Percentiles rank a stretch among this genome's conserved stretches.
phyloP scores from a whole-genome alignment of 495 filamentous ascomycete genomes.

The Penicillium fimorum region DNA sequence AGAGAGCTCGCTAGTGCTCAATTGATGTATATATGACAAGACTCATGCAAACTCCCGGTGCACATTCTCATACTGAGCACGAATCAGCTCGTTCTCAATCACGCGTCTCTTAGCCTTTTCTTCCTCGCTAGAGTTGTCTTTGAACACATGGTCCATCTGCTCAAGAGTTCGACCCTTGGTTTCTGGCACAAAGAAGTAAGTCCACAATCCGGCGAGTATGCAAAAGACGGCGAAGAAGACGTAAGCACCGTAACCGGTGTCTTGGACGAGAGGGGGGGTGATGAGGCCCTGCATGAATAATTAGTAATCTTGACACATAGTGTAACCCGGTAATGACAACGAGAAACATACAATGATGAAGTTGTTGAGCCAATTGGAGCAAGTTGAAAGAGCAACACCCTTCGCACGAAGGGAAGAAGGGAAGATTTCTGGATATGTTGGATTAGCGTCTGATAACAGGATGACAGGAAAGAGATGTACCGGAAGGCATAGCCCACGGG shows the following conservation, averaged over 20 bases:
- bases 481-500: conserved; percentile 46
- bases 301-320: background rate
- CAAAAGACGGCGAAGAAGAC: conserved; percentile 60
- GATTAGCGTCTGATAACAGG: background rate
- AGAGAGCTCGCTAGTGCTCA: background rate
- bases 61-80: conserved; percentile 1
- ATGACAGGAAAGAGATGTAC: conserved; percentile 9
- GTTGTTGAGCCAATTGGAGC: conserved; percentile 57
- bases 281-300: conserved; percentile 40
- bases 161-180: conserved; percentile 58
- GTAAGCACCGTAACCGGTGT: conserved; percentile 55
- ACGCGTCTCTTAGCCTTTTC: conserved; percentile 38
- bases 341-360: conserved; percentile 48
- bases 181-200: conserved; percentile 55
- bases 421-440: conserved; percentile 41
- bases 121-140: conserved; percentile 42
- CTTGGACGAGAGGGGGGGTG: conserved; percentile 53
- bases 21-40: background rate
- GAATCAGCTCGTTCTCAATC: conserved; percentile 39
- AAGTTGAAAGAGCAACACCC: conserved; percentile 51
- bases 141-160: conserved; percentile 56
- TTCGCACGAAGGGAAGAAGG: conserved; percentile 53
- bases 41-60: conserved; percentile 7
- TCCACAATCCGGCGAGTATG: conserved; percentile 51
- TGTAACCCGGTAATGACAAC: background rate